Base-by-base conservation (phyloP, 2,329 filamentous ascomycete species). In the Monosporascus sp. region DNA sequence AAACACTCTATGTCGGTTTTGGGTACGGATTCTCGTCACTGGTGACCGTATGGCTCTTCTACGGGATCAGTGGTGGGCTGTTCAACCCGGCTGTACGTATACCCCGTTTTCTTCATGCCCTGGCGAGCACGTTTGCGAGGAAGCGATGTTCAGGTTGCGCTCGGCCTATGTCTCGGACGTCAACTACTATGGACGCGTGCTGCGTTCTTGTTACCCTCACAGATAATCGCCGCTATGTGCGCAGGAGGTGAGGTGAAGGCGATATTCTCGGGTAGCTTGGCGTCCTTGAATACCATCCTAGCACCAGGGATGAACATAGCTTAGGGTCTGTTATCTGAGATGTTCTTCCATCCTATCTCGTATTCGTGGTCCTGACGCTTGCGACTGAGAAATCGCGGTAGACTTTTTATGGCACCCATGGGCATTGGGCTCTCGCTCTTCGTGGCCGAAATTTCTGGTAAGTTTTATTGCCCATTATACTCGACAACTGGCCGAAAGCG, bases 341-440 rank as follows among this genome's bases (percentile, higher is more conserved):
- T 82, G 72, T 81, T 85, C 61, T 71, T 85, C 37, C 81, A 0
- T 73, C 79, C 1, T 72, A 83, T 61, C 71, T 85, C 17, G 75
- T 84, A 11, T 77, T 85, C 53, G 77, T 81, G 6, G 77, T 85
- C 52, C 76, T 84, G 63, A 87, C 87, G 82, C 71, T 87, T 37
- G 84, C 83, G 1, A 78, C 75, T 3, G 83, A 87, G 62, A 88
- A 88, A 67, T 84, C 87, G 61, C 81, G 80, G 57, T 80, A 79
- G 5, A 88, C 84, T 0, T 88, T 88, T 78, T 61, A 68, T 88
- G 3, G 85, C 84, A 0, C 85, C 85, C 0, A 68, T 89, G 0
- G 85, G 82, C 0, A 87, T 89, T 57, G 85, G 85, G 0, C 67
- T 88, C 2, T 71, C 84, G 0, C 73, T 89, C 18, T 88, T 89